Evolutionary conservation across 2,329 filamentous ascomycete species (phyloP).

Genomic region (Pseudogymnoascus sp.): DNA sequence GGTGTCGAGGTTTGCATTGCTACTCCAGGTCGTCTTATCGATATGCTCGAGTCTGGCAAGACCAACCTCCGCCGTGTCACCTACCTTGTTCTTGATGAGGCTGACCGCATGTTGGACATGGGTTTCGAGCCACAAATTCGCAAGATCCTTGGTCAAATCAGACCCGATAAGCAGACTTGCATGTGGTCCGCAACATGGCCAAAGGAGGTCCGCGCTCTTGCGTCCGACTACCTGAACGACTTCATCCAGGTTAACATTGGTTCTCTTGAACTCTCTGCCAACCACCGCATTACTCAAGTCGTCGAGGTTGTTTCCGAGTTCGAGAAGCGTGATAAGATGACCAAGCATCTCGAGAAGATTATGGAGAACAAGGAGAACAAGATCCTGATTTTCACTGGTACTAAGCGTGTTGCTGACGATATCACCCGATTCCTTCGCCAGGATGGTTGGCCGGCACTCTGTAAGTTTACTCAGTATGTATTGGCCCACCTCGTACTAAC

Average conservation of each 20-base stretch:
- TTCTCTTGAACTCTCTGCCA: constrained; percentile 90
- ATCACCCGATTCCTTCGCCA: constrained; percentile 96
- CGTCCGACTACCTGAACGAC: constrained; percentile 82
- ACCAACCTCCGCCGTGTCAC: constrained; percentile 97
- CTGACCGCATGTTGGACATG: constrained; percentile 99
- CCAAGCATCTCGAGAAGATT: constrained; percentile 93
- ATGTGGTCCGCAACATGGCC: constrained; percentile 99
- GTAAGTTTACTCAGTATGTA: constrained; percentile 51
- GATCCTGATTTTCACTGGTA: constrained; percentile 86
- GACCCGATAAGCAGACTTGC: constrained; percentile 95
- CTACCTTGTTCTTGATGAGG: constrained; percentile 96
- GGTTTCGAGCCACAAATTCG: constrained; percentile 99
- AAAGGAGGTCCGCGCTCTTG: constrained; percentile 92
- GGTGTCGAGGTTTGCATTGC: constrained; percentile 99
- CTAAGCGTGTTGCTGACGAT: constrained; percentile 93
- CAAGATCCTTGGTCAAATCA: constrained; percentile 97
- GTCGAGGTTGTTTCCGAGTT: constrained; percentile 94
- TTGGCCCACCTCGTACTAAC: constrained; percentile 41
- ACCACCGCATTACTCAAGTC: constrained; percentile 95
- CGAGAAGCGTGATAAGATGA: constrained; percentile 96
- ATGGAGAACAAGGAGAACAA: constrained; percentile 98
- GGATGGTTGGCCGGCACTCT: constrained; percentile 95
- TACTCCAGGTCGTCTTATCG: constrained; percentile 93
- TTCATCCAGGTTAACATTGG: constrained; percentile 99
- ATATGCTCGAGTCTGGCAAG: constrained; percentile 96